phyloP scores from a whole-genome alignment of 805 yeast genomes.

The Saccharomycopsis synnaedendra region DNA sequence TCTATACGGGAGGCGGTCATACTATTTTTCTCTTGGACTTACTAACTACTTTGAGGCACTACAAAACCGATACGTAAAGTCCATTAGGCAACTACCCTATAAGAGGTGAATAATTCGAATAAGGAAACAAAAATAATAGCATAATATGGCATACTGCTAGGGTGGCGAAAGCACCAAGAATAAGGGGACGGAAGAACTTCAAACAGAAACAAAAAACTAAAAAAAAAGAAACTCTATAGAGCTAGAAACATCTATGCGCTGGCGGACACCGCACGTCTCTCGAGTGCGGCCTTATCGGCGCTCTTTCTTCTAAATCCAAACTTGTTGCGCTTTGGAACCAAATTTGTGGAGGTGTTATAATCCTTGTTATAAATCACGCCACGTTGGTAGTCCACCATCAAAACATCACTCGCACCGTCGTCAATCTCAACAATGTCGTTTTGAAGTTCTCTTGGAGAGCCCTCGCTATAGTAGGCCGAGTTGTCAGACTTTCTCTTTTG shows the following conservation, averaged over 20 bases:
- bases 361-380: slow-evolving; percentile 15
- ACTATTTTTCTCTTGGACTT: too few relatives aligned
- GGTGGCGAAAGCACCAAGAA: not conserved
- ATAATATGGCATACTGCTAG: too few relatives aligned
- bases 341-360: slow-evolving; percentile 8
- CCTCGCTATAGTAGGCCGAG: not conserved
- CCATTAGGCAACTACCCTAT: too few relatives aligned
- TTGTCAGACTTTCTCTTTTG: not conserved
- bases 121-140: too few relatives aligned
- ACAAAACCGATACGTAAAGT: too few relatives aligned
- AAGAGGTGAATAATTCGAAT: too few relatives aligned
- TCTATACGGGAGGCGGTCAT: not conserved
- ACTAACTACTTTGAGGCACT: too few relatives aligned
- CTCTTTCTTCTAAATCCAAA: slow-evolving; percentile 11
- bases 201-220: slow-evolving; percentile 1
- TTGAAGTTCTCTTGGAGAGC: not conserved
- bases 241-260: not conserved
- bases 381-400: slow-evolving; percentile 13
- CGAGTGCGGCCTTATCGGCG: slow-evolving; percentile 2
- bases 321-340: slow-evolving; percentile 5
- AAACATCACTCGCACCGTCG: slow-evolving; percentile 7
- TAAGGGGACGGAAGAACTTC: not conserved
- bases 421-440: not conserved
- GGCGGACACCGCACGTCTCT: slow-evolving; percentile 8
- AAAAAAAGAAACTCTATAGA: not conserved